Conservation (phyloP, 2,329 filamentous ascomycete species). For the Fusarium coicis region DNA sequence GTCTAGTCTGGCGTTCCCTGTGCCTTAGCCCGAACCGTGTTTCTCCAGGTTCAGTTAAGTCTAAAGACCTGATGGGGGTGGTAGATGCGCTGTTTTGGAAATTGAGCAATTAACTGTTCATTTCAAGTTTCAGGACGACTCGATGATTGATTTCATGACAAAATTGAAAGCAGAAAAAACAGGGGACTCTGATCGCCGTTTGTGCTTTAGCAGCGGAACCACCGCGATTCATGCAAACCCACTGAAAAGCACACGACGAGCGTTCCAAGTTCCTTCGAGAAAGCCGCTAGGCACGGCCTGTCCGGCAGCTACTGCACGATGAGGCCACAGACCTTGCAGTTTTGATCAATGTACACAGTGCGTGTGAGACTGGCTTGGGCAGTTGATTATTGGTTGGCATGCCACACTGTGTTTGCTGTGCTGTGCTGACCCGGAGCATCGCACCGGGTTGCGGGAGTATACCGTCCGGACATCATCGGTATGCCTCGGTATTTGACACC, state of each 20-base stretch:
- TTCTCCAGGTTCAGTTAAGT: slow-evolving; percentile 42
- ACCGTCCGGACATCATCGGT: slow-evolving; percentile 3
- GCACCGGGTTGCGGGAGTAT: slow-evolving; percentile 2
- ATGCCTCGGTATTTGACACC: slow-evolving; percentile 11
- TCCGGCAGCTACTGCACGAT: slow-evolving; percentile 46
- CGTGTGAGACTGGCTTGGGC: neutral
- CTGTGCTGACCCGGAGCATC: neutral
- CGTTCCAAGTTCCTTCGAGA: slow-evolving; percentile 39
- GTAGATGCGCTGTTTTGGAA: slow-evolving; percentile 16
- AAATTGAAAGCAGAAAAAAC: neutral
- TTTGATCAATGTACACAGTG: slow-evolving; percentile 37
- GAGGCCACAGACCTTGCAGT: slow-evolving; percentile 27
- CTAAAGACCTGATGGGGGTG: slow-evolving; percentile 3
- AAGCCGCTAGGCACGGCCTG: slow-evolving; percentile 39
- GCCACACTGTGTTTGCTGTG: slow-evolving; percentile 37
- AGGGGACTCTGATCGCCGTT: slow-evolving; percentile 4
- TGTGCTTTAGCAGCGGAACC: neutral
- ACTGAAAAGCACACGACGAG: slow-evolving; percentile 34
- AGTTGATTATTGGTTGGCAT: neutral
- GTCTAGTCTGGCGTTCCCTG: slow-evolving; percentile 33
- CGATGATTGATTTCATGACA: neutral
- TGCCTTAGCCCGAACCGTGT: slow-evolving; percentile 13
- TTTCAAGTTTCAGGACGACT: neutral
- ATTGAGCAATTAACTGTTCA: slow-evolving; percentile 19
- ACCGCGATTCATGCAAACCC: slow-evolving; percentile 31